Conservation (phyloP, 192 early-diverging fungal species). For the Dimargaris cristalligena region DNA sequence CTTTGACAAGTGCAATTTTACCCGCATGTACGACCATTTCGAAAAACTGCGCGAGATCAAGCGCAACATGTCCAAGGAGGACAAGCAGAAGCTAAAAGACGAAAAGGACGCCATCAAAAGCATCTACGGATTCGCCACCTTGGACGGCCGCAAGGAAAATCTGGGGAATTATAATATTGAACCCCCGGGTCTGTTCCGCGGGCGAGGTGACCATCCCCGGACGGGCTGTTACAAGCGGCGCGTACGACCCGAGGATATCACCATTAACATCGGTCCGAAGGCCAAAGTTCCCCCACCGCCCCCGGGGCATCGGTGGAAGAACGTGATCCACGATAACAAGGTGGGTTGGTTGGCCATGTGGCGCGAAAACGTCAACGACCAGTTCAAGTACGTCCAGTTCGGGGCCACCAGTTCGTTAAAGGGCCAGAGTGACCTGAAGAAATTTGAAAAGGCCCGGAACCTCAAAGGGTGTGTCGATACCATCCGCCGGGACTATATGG, state of each 20-base stretch:
- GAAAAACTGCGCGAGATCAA: conserved; percentile 57
- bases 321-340: conserved; percentile 72
- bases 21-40: conserved; percentile 64
- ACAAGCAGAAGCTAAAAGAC: conserved; percentile 67
- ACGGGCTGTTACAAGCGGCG: conserved; percentile 78
- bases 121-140: conserved; percentile 47
- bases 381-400: conserved; percentile 88
- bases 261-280: conserved; percentile 71
- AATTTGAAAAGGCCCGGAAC: conserved; percentile 88
- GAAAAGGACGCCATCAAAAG: conserved; percentile 54
- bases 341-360: conserved; percentile 96
- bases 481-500: conserved; percentile 66
- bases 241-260: conserved; percentile 85
- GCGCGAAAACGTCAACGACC: conserved; percentile 95
- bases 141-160: conserved; percentile 90
- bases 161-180: conserved; percentile 96
- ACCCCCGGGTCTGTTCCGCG: conserved; percentile 89
- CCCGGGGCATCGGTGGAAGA: conserved; percentile 75
- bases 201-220: conserved; percentile 93
- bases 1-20: conserved; percentile 79
- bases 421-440: conserved; percentile 85
- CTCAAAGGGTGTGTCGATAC: conserved; percentile 45
- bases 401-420: conserved; percentile 86
- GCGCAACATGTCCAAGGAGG: conserved; percentile 74
- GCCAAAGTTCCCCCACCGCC: conserved; percentile 68